Evolutionary conservation across 2,329 filamentous ascomycete species (phyloP).

Genomic region (Fusarium sp.): DNA sequence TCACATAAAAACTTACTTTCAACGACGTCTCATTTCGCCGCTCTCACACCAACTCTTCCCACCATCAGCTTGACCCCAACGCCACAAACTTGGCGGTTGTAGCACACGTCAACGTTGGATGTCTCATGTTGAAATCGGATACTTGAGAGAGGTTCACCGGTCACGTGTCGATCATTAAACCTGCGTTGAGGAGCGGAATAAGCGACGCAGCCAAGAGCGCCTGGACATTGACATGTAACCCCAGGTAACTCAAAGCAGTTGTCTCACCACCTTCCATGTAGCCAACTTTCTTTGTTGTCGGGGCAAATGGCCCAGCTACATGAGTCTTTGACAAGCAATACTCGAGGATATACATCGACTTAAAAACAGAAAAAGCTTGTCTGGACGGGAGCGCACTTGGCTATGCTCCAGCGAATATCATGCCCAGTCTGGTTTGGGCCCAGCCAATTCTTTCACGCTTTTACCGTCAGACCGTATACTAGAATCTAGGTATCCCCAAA

Average conservation of each 20-base stretch:
- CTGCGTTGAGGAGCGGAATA: constrained; percentile 4
- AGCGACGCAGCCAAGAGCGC: constrained; percentile 25
- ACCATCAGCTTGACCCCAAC: not conserved
- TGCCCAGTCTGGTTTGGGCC: not conserved
- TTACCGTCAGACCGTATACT: not conserved
- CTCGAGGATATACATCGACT: not conserved
- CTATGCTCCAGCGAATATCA: not conserved
- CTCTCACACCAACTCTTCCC: constrained; percentile 17
- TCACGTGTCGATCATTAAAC: constrained; percentile 21
- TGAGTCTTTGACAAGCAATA: not conserved
- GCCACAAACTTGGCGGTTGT: constrained; percentile 14
- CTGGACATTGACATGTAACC: not conserved
- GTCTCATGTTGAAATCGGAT: not conserved
- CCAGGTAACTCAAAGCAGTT: not conserved
- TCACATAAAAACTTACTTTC: not conserved
- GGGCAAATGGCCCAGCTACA: not conserved
- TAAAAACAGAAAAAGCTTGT: not conserved
- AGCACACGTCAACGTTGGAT: constrained; percentile 4
- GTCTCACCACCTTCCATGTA: not conserved
- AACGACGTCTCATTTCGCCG: constrained; percentile 2
- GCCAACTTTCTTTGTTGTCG: not conserved
- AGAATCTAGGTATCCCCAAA: not conserved
- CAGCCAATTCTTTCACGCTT: not conserved
- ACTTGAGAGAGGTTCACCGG: not conserved
- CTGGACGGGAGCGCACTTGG: not conserved